Percentiles rank a stretch among this genome's conserved stretches.
phyloP scores from a whole-genome alignment of 306 rosid genomes.

The Sechiopsis laciniata region DNA sequence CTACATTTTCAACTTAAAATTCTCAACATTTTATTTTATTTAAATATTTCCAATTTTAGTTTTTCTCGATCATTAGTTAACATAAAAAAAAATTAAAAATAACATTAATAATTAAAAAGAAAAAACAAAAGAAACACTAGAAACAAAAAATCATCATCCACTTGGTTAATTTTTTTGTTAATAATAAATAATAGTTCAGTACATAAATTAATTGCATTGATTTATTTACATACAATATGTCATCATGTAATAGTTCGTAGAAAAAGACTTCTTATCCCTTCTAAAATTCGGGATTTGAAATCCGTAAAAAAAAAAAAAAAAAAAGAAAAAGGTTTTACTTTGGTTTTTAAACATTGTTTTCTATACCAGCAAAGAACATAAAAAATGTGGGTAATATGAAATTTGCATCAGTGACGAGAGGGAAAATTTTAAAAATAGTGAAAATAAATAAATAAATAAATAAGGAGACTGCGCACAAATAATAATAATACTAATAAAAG shows the following conservation, averaged over 20 bases:
- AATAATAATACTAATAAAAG: too few relatives aligned
- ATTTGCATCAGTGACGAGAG: neutral
- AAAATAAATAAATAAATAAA: neutral
- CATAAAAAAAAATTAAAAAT: too few relatives aligned
- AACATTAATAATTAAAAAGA: too few relatives aligned
- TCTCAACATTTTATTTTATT: too few relatives aligned
- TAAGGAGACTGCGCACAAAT: neutral
- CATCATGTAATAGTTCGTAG: neutral
- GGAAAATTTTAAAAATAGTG: neutral
- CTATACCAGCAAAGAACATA: neutral
- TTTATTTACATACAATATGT: too few relatives aligned
- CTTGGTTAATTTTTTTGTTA: too few relatives aligned
- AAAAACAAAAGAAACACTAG: too few relatives aligned
- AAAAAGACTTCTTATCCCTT: neutral
- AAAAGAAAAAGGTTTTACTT: too few relatives aligned
- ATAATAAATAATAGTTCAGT: too few relatives aligned
- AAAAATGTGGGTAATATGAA: neutral
- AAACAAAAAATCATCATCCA: neutral
- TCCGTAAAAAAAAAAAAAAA: neutral
- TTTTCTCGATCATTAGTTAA: neutral
- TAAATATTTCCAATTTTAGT: neutral
- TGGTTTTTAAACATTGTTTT: too few relatives aligned
- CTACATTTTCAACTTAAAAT: too few relatives aligned
- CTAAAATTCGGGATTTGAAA: neutral
- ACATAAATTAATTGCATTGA: too few relatives aligned